phyloP scores from a whole-genome alignment of 2,329 filamentous ascomycete species.

The Lomentospora prolificans region DNA sequence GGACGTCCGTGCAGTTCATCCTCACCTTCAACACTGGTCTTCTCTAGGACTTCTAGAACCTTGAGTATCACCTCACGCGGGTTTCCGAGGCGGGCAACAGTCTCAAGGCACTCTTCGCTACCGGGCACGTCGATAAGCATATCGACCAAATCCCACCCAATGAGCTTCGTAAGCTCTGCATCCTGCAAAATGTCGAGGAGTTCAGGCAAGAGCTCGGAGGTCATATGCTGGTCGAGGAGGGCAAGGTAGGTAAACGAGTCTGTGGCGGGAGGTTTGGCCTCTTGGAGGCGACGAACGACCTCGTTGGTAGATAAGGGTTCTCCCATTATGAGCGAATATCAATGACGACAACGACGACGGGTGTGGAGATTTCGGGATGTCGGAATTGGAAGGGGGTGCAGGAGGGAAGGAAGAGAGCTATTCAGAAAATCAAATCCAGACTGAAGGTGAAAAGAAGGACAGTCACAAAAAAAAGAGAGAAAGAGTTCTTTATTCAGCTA shows the following conservation, averaged over 20 bases:
- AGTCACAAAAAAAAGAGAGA: no score
- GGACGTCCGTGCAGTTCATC: conserved; percentile 28
- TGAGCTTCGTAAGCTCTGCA: conserved; percentile 58
- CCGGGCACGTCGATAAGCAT: conserved; percentile 59
- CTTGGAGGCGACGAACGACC: conserved; percentile 34
- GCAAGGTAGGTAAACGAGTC: conserved; percentile 72
- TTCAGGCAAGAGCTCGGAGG: conserved; percentile 53
- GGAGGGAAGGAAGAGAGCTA: background rate
- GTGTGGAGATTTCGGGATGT: background rate
- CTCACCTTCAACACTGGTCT: conserved; percentile 29
- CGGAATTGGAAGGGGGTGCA: background rate
- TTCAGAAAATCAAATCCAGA: no score
- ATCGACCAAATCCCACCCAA: conserved; percentile 77
- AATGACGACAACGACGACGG: background rate
- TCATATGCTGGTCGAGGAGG: conserved; percentile 64
- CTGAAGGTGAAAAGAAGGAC: no score
- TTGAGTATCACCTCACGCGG: conserved; percentile 75
- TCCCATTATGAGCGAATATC: background rate
- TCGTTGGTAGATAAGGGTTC: conserved; percentile 20
- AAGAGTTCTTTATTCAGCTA: no score
- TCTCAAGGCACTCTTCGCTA: conserved; percentile 62
- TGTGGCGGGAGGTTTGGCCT: conserved; percentile 40
- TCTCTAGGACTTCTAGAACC: conserved; percentile 62
- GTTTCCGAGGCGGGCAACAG: conserved; percentile 67
- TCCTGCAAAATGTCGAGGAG: conserved; percentile 62